Percentiles rank a stretch among this genome's conserved stretches.
These are phyloP conservation scores for Passiflora organensis DNA, from an alignment of 345 rosid species.

Conservation along the genomic window DNA sequence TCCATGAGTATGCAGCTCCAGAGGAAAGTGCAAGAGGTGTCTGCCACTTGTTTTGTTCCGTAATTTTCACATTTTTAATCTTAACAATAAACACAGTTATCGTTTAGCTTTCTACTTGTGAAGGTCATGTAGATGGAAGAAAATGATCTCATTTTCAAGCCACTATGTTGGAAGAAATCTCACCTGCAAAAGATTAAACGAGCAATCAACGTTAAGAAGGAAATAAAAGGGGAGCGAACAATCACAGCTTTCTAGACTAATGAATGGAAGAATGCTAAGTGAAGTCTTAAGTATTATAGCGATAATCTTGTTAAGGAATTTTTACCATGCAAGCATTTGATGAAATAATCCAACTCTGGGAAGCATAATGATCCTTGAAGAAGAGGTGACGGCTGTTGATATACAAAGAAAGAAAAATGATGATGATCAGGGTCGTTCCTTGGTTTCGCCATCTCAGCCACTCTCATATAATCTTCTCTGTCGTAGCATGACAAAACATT, in stretches of 20 bases:
- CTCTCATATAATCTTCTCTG: slow-evolving; percentile 64
- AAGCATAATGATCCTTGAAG: slow-evolving; percentile 68
- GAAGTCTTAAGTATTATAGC: too few relatives aligned
- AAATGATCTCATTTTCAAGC: too few relatives aligned
- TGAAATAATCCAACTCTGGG: slow-evolving; percentile 66
- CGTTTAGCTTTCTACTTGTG: too few relatives aligned
- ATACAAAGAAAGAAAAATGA: slow-evolving; percentile 66
- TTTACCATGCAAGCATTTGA: slow-evolving; percentile 83
- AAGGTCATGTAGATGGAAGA: too few relatives aligned
- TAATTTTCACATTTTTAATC: too few relatives aligned
- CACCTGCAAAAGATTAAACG: background rate
- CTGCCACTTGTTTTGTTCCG: too few relatives aligned
- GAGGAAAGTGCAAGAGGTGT: too few relatives aligned
- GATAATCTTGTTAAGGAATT: slow-evolving; percentile 3
- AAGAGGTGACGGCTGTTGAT: slow-evolving; percentile 74
- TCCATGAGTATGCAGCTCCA: too few relatives aligned
- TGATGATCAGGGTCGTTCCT: slow-evolving; percentile 73
- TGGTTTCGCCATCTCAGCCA: slow-evolving; percentile 80
- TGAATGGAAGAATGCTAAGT: too few relatives aligned
- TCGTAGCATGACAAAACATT: slow-evolving; percentile 65
- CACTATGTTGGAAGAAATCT: background rate
- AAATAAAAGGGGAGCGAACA: too few relatives aligned
- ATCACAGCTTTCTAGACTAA: too few relatives aligned
- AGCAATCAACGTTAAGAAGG: background rate
- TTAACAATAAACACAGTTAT: too few relatives aligned